Base-by-base conservation (phyloP, 805 yeast genomes). In the Ogataea paraovalis region DNA sequence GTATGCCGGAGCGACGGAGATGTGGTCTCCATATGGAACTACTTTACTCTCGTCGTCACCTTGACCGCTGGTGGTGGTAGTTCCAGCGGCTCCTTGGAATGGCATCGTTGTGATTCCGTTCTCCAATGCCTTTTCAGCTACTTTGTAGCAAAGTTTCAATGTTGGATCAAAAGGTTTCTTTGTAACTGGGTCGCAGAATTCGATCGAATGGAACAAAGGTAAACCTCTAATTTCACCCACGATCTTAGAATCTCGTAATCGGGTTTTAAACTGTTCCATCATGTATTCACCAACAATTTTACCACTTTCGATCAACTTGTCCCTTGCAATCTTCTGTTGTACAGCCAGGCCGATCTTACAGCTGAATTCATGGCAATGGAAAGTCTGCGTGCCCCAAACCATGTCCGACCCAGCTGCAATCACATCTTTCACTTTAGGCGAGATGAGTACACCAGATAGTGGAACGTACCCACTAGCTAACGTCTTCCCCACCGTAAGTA, bases 181-280 rank as follows among this genome's bases (percentile, higher is more conserved):
- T 12, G 79, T 70, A 14, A 43, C 59, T 45, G 63, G 67, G 59
- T 75, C 65, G 43, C 76, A 79, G 30, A 76, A 60, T 57, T 77
- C 82, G 43, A 76, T 56, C 3, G 74, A 69, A 76, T 79, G 70
- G 66, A 78, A 76, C 8, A 76, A 76, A 47, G 81, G 82, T 49
- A 68, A 56, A 43, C 82, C 82, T 64, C 80, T 69, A 39, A 76
- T 71, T 43, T 75, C 76, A 49, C 80, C 82, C 33, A 71, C 69
- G 66, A 60, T 47, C 44, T 64, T 55, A 43, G 59, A 47, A 21
- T 51, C 56, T 25, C 49, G 42, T 25, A 70, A 54, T 48, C 60
- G 55, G n/a, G 55, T 50, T 18, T 49, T 52, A 44, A 75, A 56
- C 30, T 57, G 52, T 16, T 57, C 54, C 42, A 76, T 77, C 53